These are phyloP conservation scores for Malus fusca DNA, from an alignment of 306 rosid genomes.

Conservation along the genomic window DNA sequence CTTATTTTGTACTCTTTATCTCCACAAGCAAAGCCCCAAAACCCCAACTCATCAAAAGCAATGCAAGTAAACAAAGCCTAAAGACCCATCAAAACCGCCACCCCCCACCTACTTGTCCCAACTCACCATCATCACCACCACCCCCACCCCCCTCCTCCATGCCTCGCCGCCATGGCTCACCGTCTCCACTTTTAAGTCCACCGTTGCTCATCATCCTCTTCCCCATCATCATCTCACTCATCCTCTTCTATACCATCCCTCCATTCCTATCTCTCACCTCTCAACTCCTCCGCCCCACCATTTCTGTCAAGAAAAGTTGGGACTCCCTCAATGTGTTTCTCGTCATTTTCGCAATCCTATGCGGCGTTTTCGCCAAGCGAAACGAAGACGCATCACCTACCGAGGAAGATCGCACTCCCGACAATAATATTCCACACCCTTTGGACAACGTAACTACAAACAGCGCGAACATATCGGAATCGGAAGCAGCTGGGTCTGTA, in stretches of 20 bases:
- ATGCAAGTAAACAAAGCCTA: background rate
- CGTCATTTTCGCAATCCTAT: conserved; percentile 57
- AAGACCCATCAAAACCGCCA: background rate
- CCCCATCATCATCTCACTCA: conserved; percentile 36
- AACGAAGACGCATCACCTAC: conserved; percentile 42
- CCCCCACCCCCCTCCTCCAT: conserved; percentile 28
- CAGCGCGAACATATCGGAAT: conserved; percentile 3
- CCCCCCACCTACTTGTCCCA: conserved; percentile 21
- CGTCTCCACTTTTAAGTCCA: conserved; percentile 45
- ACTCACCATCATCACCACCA: conserved; percentile 1
- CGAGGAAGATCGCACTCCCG: background rate
- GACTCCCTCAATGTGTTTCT: conserved; percentile 64
- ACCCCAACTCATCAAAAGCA: background rate
- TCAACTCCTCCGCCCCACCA: conserved; percentile 34
- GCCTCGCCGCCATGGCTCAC: conserved; percentile 39
- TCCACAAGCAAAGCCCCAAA: background rate
- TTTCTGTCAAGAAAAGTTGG: conserved; percentile 60
- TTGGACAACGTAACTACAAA: background rate
- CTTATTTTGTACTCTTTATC: background rate
- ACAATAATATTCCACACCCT: background rate
- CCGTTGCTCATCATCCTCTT: conserved; percentile 64
- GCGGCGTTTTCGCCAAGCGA: conserved; percentile 52
- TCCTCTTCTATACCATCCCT: conserved; percentile 56
- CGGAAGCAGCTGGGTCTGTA: background rate
- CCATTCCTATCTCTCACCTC: conserved; percentile 50